Evolutionary conservation across 2,329 filamentous ascomycete species (phyloP).

Genomic region (Colletotrichum liaoningense): DNA sequence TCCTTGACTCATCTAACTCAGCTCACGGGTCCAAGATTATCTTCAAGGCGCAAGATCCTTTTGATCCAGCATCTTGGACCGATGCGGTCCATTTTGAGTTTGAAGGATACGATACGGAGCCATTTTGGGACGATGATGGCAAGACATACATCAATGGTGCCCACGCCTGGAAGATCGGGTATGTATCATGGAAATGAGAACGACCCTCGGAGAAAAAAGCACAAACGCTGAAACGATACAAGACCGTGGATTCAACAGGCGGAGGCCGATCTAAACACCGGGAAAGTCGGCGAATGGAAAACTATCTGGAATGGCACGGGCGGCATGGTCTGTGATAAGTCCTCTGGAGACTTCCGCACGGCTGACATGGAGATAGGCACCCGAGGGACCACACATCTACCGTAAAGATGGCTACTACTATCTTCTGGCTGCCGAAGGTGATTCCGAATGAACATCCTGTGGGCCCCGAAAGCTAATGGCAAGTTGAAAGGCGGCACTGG

Average conservation of each 20-base stretch:
- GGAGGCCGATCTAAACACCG: slow-evolving; percentile 44
- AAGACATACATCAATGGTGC: slow-evolving; percentile 57
- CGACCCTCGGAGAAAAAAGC: slow-evolving; percentile 49
- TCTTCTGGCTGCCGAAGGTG: slow-evolving; percentile 62
- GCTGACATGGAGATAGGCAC: slow-evolving; percentile 3
- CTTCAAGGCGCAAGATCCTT: slow-evolving; percentile 35
- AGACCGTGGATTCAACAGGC: slow-evolving; percentile 60
- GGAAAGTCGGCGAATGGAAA: slow-evolving; percentile 17
- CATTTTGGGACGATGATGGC: slow-evolving; percentile 68
- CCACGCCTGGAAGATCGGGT: slow-evolving; percentile 49
- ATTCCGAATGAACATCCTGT: background rate
- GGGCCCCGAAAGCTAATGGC: background rate
- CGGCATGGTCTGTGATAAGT: slow-evolving; percentile 1
- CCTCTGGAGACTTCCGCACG: background rate
- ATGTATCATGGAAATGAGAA: slow-evolving; percentile 46
- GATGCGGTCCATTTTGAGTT: slow-evolving; percentile 41
- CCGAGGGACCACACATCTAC: slow-evolving; percentile 67
- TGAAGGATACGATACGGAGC: slow-evolving; percentile 51
- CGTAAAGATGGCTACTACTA: slow-evolving; percentile 64
- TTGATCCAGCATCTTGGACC: slow-evolving; percentile 39
- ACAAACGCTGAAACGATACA: slow-evolving; percentile 42
- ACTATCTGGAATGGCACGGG: slow-evolving; percentile 19
- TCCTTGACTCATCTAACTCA: slow-evolving; percentile 37
- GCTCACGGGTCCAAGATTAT: slow-evolving; percentile 10
- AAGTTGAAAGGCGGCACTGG: slow-evolving; percentile 54